Conservation (phyloP, 202 grass and related monocot genomes). For the Digitaria exilis region DNA sequence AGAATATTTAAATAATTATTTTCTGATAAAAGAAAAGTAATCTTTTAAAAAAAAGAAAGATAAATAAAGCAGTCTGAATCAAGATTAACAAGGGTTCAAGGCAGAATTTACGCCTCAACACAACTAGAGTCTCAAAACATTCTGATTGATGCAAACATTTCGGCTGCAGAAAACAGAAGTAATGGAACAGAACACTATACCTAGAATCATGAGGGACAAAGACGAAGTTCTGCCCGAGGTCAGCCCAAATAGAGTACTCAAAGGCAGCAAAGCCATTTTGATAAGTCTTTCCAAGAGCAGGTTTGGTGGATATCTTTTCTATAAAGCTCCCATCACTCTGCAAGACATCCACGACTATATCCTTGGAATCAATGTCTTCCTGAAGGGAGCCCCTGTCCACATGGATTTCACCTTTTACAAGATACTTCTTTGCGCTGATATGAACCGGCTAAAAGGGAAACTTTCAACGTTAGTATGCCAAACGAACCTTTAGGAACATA, state of each 20-base stretch:
- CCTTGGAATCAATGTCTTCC: conserved; percentile 59
- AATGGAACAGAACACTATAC: conserved; percentile 45
- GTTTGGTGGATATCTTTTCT: conserved; percentile 55
- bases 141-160: neutral
- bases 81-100: conserved; percentile 21
- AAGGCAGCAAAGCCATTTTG: conserved; percentile 55
- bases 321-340: conserved; percentile 59
- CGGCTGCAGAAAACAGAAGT: neutral
- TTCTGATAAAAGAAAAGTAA: neutral
- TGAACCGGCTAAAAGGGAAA: conserved; percentile 58
- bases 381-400: conserved; percentile 54
- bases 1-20: conserved; percentile 25
- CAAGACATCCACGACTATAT: conserved; percentile 74
- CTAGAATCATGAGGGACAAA: conserved; percentile 81
- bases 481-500: conserved; percentile 24
- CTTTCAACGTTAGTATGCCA: conserved; percentile 29
- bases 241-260: conserved; percentile 89
- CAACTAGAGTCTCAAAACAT: neutral
- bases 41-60: neutral
- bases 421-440: conserved; percentile 90
- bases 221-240: conserved; percentile 76
- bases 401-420: conserved; percentile 88
- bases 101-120: conserved; percentile 20
- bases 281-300: conserved; percentile 55
- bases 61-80: neutral